Evolutionary conservation across 345 rosid species (phyloP).

Genomic region (Sonneratia caseolaris): DNA sequence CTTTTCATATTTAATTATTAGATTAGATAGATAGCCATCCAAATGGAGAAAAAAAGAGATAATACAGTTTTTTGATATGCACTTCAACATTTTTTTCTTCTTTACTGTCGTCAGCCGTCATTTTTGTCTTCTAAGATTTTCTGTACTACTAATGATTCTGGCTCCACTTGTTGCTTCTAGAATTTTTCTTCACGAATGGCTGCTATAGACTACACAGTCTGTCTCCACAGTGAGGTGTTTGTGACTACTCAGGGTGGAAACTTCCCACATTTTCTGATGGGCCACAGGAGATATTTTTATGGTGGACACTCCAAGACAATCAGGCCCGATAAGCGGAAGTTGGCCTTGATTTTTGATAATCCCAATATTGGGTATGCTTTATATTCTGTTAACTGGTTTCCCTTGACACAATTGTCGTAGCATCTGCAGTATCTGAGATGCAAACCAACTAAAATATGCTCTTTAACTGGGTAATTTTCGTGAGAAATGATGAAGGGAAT

Average conservation of each 20-base stretch:
- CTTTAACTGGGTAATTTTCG: too few relatives aligned
- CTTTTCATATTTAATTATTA: too few relatives aligned
- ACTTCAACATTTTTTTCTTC: neutral
- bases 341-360: conserved; percentile 88
- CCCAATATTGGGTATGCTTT: conserved; percentile 64
- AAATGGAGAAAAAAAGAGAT: too few relatives aligned
- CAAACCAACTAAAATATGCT: too few relatives aligned
- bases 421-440: too few relatives aligned
- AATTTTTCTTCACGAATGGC: conserved; percentile 99
- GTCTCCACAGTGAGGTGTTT: conserved; percentile 98
- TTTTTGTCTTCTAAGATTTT: neutral
- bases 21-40: too few relatives aligned
- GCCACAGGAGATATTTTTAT: conserved; percentile 79
- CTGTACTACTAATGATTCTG: neutral
- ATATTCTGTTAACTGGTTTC: too few relatives aligned
- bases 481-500: too few relatives aligned
- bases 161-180: conserved; percentile 40
- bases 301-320: conserved; percentile 97
- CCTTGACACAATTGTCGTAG: too few relatives aligned
- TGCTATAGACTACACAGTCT: conserved; percentile 97
- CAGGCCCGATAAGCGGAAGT: conserved; percentile 92
- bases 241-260: conserved; percentile 99
- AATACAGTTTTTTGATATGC: too few relatives aligned
- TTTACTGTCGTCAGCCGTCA: neutral
- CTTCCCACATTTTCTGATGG: conserved; percentile 96